Base-by-base conservation (phyloP, 306 rosid species). In the Coriaria nepalensis region DNA sequence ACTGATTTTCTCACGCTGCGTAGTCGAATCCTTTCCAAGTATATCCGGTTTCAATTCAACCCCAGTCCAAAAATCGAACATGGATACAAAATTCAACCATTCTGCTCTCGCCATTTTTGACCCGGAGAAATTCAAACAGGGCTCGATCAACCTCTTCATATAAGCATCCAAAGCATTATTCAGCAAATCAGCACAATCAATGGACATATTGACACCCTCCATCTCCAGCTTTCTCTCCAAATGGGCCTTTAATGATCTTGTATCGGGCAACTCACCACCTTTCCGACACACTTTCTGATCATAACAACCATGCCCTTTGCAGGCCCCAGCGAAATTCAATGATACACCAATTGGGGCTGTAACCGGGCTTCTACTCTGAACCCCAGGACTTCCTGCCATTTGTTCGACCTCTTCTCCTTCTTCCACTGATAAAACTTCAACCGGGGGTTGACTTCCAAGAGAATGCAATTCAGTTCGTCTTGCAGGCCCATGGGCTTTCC, bases 361-460 rank as follows among this genome's bases (percentile, higher is more conserved):
- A 36, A 92, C 96, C 0, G 96, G 93, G 69, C 96, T 92, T 63
- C 85, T 74, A 52, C 94, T 85, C 40, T 92, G 93, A 52, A 82
- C 78, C 58, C 94, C 62, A 1, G 98, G 94, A 67, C 94, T 92
- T 64, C 78, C 87, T 13, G 93, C 73, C 44, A 52, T 62, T 73
- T 92, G 96, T 67, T 85, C 96, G 45, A 92, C 98, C 78, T 92
- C 98, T 66, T 92, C 98, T 8, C 98, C 98, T 13, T 92, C 98
- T 77, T 92, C 98, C 42, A 92, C 98, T 4, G 96, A 92, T 13
- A 68, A 71, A 70, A 72, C 77, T 61, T 76, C 78, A 36, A 74
- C 68, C 0, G 98, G 98, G 56, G 98, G 96, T 52, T 94, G 79
- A 57, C 98, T 85, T 9, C 94, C 93, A 39, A 92, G 86, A 64